Evolutionary conservation across 805 yeast species (phyloP).

Genomic region (Saccharomycopsis javanensis): DNA sequence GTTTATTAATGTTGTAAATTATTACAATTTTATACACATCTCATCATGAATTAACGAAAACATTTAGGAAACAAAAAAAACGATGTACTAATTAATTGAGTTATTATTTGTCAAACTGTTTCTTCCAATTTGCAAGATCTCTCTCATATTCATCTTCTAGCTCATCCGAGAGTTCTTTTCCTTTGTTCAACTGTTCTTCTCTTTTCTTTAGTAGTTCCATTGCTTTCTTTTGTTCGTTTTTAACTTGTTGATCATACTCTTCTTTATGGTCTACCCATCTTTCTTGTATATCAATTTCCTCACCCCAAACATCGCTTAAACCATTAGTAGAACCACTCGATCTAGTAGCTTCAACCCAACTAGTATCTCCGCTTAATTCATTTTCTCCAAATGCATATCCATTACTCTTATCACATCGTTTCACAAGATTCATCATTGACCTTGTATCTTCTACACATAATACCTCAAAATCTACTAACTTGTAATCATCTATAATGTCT

Average conservation of each 20-base stretch:
- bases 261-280: conserved; percentile 88
- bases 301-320: conserved; percentile 29
- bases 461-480: conserved; percentile 81
- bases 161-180: conserved; percentile 4
- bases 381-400: conserved; percentile 91
- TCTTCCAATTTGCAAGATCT: conserved; percentile 16
- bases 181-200: conserved; percentile 28
- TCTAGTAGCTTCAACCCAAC: conserved; percentile 95
- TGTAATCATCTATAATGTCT: conserved; percentile 79
- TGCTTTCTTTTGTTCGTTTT: conserved; percentile 34
- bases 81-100: neutral
- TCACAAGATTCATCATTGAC: conserved; percentile 76
- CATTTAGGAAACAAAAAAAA: neutral
- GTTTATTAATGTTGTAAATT: too few relatives aligned
- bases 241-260: conserved; percentile 57
- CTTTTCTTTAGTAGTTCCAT: conserved; percentile 33
- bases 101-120: neutral
- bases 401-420: conserved; percentile 78
- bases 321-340: conserved; percentile 35
- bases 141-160: conserved; percentile 15
- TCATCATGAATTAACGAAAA: too few relatives aligned
- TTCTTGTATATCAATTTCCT: conserved; percentile 68
- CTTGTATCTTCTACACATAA: conserved; percentile 84
- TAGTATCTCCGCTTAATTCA: conserved; percentile 92
- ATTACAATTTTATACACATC: too few relatives aligned